Conservation (phyloP, 2,329 filamentous ascomycete genomes). For the Teratosphaeria nubilosa region DNA sequence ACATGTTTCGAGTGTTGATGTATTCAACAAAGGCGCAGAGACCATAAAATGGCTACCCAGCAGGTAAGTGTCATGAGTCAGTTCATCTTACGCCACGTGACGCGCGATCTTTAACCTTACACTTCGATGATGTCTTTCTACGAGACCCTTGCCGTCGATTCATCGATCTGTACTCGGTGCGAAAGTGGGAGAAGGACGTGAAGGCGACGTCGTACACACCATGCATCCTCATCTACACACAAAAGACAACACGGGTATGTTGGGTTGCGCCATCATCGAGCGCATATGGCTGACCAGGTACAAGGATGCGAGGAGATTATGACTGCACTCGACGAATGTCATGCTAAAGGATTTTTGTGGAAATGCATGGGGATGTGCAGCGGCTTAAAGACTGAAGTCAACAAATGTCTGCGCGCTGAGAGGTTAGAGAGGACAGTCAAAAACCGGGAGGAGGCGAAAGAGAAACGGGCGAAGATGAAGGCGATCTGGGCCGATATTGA, state of each 20-base stretch:
- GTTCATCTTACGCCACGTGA: neutral
- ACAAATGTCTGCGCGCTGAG: constrained; percentile 72
- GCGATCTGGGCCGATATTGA: constrained; percentile 71
- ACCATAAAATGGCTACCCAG: neutral
- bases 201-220: neutral
- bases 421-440: constrained; percentile 64
- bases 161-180: neutral
- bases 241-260: constrained; percentile 74
- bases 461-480: constrained; percentile 64
- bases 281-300: constrained; percentile 4
- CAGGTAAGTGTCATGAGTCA: neutral
- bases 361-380: constrained; percentile 89
- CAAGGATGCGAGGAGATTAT: constrained; percentile 92
- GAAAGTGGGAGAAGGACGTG: neutral
- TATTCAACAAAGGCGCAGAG: neutral
- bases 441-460: constrained; percentile 62
- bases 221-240: constrained; percentile 99
- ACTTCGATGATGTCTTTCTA: neutral
- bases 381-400: constrained; percentile 71
- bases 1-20: constrained; percentile 29
- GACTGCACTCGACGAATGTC: constrained; percentile 88
- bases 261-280: neutral
- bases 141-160: neutral
- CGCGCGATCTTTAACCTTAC: neutral
- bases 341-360: constrained; percentile 82